Evolutionary conservation across 345 rosid genomes (phyloP).

Genomic region (Boechera stricta): DNA sequence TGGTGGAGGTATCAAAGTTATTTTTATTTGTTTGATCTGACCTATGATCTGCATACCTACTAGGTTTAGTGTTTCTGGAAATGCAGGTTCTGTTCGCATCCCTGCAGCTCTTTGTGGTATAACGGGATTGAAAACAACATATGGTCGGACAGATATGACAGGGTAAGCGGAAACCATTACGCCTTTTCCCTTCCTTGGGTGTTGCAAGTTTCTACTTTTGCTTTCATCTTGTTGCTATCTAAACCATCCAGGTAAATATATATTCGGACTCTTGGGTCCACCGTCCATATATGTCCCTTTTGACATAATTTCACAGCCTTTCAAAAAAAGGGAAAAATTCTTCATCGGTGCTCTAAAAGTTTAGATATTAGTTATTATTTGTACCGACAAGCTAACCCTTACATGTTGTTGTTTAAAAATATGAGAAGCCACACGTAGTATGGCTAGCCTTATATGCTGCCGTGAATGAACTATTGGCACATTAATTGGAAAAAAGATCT

Average conservation of each 20-base stretch:
- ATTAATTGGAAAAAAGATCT: neutral
- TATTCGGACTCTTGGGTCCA: neutral
- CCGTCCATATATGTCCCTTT: neutral
- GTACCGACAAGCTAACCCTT: constrained; percentile 1
- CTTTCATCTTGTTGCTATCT: constrained; percentile 11
- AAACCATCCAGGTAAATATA: constrained; percentile 10
- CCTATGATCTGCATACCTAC: constrained; percentile 16
- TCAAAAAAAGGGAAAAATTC: constrained; percentile 1
- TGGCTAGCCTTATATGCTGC: constrained; percentile 3
- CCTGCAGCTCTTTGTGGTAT: constrained; percentile 89
- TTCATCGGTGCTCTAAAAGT: neutral
- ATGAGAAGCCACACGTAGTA: constrained; percentile 2
- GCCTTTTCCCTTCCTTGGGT: neutral
- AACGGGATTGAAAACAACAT: constrained; percentile 86
- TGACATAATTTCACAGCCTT: neutral
- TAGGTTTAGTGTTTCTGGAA: constrained; percentile 34
- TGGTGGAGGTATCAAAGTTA: constrained; percentile 76
- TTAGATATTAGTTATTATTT: neutral
- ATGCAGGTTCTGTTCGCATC: constrained; percentile 81
- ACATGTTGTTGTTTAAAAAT: neutral
- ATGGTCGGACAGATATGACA: constrained; percentile 72
- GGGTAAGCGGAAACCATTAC: constrained; percentile 54
- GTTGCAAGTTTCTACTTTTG: constrained; percentile 4
- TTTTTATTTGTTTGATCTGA: constrained; percentile 18
- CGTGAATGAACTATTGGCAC: neutral